Evolutionary conservation across 2,329 filamentous ascomycete species (phyloP), one percentile per base, ranked within the genome.

Genomic region (Hymenoscyphus fructigenus): DNA sequence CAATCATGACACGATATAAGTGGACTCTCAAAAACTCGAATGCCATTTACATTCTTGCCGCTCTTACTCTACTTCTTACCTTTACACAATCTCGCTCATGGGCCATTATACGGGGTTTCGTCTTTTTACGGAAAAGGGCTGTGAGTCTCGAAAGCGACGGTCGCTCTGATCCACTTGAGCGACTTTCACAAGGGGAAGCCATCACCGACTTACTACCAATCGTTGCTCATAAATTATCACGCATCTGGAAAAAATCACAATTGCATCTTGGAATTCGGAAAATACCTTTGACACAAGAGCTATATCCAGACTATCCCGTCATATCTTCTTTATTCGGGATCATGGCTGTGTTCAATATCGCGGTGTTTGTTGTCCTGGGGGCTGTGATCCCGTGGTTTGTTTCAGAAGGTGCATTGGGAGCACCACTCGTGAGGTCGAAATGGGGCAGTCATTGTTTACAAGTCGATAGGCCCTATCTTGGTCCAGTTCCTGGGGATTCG

Each of bases 391-490:
- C 57, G 12, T 34, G 17, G 7, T 28, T 58, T 5, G 4, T 58
- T n/a, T 58, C 57, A 3, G 28, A 58, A 58, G 57, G 57, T 14
- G 29, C 57, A 32, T 9, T 38, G 28, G 57, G 57, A 15, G 29
- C 57, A 34, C n/a, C 57, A 15, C 26, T 58, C n/a, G 29, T 58
- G 7, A 58, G 29, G 28, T 58, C 57, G 15, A 58, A 58, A 36
- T 34, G n/a, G 15, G 32, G 32, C 32, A 9, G 4, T 34, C 32
- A 34, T 34, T 34, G 32, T 34, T 34, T 34, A 9, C 3, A 12
- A 6, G 32, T 34, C 32, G 10, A 34, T 34, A 7, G 9, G 1
- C 32, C 7, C 7, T 34, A 9, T 34, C 32, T 34, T 34, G 32
- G 32, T 34, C 32, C 32, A 9, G 32, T 34, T 9, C 32, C 32